These are phyloP conservation scores for Mycena epipterygia DNA, from an alignment of 768 basidiomycete species.

Conservation along the genomic window DNA sequence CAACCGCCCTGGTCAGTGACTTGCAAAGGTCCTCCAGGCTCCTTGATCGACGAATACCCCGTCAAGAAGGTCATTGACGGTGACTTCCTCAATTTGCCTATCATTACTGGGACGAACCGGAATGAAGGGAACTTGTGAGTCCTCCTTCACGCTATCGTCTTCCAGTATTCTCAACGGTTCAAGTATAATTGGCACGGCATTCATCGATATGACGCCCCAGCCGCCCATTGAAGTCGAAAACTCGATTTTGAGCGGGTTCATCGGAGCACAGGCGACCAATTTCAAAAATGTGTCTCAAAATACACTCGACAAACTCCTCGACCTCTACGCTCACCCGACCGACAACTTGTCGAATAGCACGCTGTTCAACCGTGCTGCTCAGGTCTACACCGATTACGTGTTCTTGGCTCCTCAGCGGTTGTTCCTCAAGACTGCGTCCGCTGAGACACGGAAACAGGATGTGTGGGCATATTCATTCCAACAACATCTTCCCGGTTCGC, in stretches of 20 bases:
- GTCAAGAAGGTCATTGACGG: constrained; percentile 5
- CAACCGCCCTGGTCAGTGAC: constrained; percentile 2
- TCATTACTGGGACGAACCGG: too few species aligned
- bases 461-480: neutral
- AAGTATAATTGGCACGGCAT: constrained; percentile 2
- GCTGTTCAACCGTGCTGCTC: neutral
- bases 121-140: constrained; percentile 2
- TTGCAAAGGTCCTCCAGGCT: constrained; percentile 1
- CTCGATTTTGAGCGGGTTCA: neutral
- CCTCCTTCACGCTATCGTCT: neutral
- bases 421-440: constrained; percentile 14
- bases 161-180: neutral
- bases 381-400: constrained; percentile 7
- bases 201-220: constrained; percentile 9
- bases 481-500: neutral
- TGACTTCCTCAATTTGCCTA: constrained; percentile 3
- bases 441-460: neutral
- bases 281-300: too few species aligned
- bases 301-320: neutral
- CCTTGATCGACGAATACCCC: constrained; percentile 11
- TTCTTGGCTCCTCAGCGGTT: constrained; percentile 5
- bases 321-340: constrained; percentile 9
- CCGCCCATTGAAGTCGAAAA: neutral
- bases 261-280: neutral
- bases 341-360: constrained; percentile 9